phyloP scores from a whole-genome alignment of 176 grass and related monocot species.

The Aechmea fasciata region DNA sequence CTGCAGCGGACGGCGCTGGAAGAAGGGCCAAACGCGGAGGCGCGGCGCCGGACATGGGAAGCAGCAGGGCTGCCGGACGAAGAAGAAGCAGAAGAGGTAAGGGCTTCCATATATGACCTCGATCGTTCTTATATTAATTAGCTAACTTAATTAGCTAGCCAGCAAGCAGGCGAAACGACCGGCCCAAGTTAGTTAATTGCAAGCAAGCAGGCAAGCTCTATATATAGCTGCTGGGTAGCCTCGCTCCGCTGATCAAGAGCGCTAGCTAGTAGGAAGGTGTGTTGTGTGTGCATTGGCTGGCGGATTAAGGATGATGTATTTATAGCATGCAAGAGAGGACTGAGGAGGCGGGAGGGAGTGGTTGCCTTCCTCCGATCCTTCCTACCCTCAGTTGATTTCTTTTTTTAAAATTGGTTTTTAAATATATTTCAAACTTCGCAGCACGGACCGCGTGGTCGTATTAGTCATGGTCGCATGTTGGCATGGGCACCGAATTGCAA shows the following conservation, averaged over 20 bases:
- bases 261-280: background rate
- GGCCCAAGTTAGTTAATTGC: no score
- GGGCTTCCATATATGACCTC: slow-evolving; percentile 9
- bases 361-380: background rate
- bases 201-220: no score
- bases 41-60: slow-evolving; percentile 13
- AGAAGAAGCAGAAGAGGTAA: background rate
- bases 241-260: no score
- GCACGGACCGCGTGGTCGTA: no score
- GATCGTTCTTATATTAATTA: no score
- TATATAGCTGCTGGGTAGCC: no score
- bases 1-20: slow-evolving; percentile 1
- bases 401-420: background rate
- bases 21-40: slow-evolving; percentile 26
- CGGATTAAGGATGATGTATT: background rate
- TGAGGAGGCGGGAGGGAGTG: background rate
- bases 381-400: background rate
- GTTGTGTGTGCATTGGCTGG: background rate
- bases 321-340: background rate
- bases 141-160: no score
- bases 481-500: no score
- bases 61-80: background rate
- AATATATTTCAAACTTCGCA: background rate
- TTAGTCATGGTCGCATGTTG: no score
- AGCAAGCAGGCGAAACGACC: no score